Evolutionary conservation across 2,329 filamentous ascomycete genomes (phyloP), one percentile per base, ranked within the genome.

Genomic region (Trichoderma lentiforme): DNA sequence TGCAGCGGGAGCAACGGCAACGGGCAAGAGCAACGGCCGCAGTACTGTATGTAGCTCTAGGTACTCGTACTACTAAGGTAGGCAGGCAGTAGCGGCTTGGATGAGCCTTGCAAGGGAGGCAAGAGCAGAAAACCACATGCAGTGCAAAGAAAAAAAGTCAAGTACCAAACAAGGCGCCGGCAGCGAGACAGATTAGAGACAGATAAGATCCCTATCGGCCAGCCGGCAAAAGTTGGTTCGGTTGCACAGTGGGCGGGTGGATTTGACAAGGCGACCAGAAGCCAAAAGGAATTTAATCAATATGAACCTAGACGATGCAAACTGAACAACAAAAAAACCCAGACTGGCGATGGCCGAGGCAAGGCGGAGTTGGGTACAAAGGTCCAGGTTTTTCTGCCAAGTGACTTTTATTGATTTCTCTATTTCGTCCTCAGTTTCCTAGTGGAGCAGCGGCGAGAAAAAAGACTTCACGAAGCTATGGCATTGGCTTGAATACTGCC

Each of bases 1-100:
- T 14, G 69, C 69, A 71, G 60, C 69, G 61, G 69, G 34, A 66
- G 51, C 60, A 60, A 36, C 61, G 36, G 69, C 60, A 65, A 51
- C 56, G 36, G 39, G 34, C 69, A 30, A 28, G 24, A 43, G 47
- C 69, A 47, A 39, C 39, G 32, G 51, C 56, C n/a, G 64, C 24
- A 39, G 21, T n/a, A 32, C 18, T 9, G 34, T 21, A 63, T 47
- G 43, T 51, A 51, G 39, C n/a, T 11, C 43, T 21, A 9, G 36
- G 36, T 43, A 43, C 43, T 18, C 8, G 7, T n/a, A 11, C 18
- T 47, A 47, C 43, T 51, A 51, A 15, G 36, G 58, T 18, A 24
- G 24, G 6, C 15, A 21, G 21, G 28, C 62, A 47, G 62, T 24
- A 51, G 34, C 28, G 43, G 39, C 36, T 30, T 64, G 61, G 24